These are phyloP conservation scores for Euphorbia schlechtendalii DNA, from an alignment of 441 rosid species.

Conservation along the genomic window DNA sequence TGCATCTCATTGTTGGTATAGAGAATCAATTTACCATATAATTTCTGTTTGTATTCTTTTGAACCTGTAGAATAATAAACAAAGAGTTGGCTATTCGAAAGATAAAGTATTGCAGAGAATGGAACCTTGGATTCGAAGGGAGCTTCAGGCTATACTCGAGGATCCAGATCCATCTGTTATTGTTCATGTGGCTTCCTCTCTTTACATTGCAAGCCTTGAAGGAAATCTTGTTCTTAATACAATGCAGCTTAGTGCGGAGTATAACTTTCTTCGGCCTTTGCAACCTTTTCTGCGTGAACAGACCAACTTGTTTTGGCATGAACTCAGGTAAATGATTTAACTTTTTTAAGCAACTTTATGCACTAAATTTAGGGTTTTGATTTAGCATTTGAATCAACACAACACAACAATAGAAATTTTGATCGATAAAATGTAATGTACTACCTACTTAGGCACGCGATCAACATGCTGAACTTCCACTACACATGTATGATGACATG, in stretches of 20 bases:
- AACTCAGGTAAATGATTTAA: slow-evolving; percentile 38
- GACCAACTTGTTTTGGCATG: slow-evolving; percentile 63
- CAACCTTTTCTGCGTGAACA: slow-evolving; percentile 34
- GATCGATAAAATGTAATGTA: not conserved
- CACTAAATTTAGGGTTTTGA: not conserved
- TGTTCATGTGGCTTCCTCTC: slow-evolving; percentile 55
- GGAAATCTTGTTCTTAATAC: slow-evolving; percentile 22
- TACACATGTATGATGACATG: not conserved
- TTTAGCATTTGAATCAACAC: not conserved
- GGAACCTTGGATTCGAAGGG: slow-evolving; percentile 70
- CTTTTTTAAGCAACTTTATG: not conserved
- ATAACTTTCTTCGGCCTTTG: slow-evolving; percentile 33
- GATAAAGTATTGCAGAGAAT: slow-evolving; percentile 36
- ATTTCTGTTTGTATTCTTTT: not conserved
- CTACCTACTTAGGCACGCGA: not conserved
- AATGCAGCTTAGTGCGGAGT: slow-evolving; percentile 20
- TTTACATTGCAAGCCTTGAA: slow-evolving; percentile 42
- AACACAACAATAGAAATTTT: not conserved
- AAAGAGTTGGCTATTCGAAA: slow-evolving; percentile 25
- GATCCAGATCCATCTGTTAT: slow-evolving; percentile 65
- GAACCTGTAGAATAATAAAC: slow-evolving; percentile 25
- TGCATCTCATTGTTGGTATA: not conserved
- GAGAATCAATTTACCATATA: not conserved
- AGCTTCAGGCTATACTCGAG: slow-evolving; percentile 56
- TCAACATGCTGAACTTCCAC: not conserved